Percentiles rank a stretch among this genome's conserved stretches.
These are phyloP conservation scores for Orychophragmus violaceus DNA, from an alignment of 345 rosid species.

Conservation along the genomic window DNA sequence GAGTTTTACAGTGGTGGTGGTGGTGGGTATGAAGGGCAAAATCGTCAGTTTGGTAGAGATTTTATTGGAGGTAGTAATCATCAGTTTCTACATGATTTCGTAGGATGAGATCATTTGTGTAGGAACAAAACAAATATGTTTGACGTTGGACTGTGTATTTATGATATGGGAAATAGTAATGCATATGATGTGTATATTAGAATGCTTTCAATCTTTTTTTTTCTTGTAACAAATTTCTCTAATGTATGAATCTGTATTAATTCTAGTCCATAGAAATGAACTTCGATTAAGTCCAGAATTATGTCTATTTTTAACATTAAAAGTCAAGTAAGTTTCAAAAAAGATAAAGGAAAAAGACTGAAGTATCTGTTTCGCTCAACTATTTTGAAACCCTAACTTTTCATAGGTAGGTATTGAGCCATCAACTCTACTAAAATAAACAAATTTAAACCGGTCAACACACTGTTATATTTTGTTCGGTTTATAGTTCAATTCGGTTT, in stretches of 20 bases:
- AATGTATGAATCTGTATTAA: neutral
- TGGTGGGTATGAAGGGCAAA: constrained; percentile 54
- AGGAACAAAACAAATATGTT: constrained; percentile 1
- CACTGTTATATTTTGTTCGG: neutral
- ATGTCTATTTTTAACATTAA: neutral
- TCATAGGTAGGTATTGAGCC: neutral
- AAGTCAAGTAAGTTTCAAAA: neutral
- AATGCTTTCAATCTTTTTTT: neutral
- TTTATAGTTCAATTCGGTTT: neutral
- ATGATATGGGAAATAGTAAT: constrained; percentile 7
- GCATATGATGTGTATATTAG: constrained; percentile 23
- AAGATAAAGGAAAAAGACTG: neutral
- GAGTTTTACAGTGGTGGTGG: constrained; percentile 35
- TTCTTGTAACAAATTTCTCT: neutral
- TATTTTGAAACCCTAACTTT: neutral
- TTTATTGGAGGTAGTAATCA: constrained; percentile 53
- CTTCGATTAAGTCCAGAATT: neutral
- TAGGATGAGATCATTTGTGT: constrained; percentile 47
- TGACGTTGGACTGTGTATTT: constrained; percentile 13
- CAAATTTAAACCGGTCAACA: neutral
- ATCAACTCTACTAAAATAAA: neutral
- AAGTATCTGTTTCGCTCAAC: neutral
- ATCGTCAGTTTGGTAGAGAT: constrained; percentile 60
- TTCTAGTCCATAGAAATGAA: neutral
- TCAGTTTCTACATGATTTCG: constrained; percentile 87